Evolutionary conservation across 768 basidiomycete genomes (phyloP), one percentile per base, ranked within the genome.

Genomic region (Daedaleopsis nitida): DNA sequence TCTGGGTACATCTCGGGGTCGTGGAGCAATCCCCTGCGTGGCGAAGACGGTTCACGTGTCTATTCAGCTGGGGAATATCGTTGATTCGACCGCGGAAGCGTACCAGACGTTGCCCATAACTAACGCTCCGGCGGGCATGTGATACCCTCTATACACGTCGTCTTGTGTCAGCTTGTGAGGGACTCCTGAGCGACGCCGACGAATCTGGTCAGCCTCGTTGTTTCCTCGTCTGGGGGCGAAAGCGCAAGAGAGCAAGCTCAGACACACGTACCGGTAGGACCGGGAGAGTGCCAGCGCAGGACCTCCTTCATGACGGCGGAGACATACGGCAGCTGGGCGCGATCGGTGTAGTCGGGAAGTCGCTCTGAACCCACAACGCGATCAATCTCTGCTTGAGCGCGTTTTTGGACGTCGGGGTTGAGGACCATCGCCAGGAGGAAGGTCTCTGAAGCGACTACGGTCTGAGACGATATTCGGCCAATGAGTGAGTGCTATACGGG

Each of bases 351-450:
- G 23, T 59, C 64, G 10, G 73, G 74, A 3, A 73, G 51, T 14
- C 67, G 55, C 24, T 65, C 65, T n/a, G 52, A 55, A 12, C 66
- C 68, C 1, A 71, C 42, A 11, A 72, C 66, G 3, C 38, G 10
- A 49, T 74, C 73, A 2, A 75, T 62, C 24, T 75, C 70, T 2
- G 55, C 64, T 27, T 70, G 72, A 3, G 69, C 71, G 24, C 66
- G 60, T 16, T 48, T 54, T 45, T 71, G 69, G 11, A 68, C 67
- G 1, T 72, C 68, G 14, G 74, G 73, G 47, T 68, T 52, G n/a
- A 69, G 62, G 2, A 67, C 37, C 60, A 75, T 70, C 1, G 69
- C 65, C 17, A 75, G 55, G 32, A 74, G 39, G 21, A 75, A 68
- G 5, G 57, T 60, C 21, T 58, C 14, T 17, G 69, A 13, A 0